Conservation (phyloP, 2,329 filamentous ascomycete species). For the Monilinia laxa region DNA sequence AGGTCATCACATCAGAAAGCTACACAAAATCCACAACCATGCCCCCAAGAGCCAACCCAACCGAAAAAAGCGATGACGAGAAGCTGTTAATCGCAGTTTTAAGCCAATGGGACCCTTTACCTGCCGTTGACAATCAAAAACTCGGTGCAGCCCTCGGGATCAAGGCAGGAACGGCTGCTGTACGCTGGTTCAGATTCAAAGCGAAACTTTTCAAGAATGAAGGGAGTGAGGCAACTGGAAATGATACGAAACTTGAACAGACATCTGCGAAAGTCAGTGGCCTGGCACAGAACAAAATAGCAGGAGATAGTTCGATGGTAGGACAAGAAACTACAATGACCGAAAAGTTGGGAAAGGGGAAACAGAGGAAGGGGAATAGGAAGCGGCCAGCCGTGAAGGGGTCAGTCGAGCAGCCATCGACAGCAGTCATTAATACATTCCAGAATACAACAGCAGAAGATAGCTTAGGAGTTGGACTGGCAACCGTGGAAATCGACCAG, state of each 20-base stretch:
- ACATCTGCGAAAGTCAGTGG: not conserved
- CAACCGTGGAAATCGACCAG: not conserved
- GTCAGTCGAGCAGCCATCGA: not conserved
- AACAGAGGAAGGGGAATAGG: not conserved
- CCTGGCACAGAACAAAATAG: not conserved
- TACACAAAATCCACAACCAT: not conserved
- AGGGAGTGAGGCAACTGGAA: not conserved
- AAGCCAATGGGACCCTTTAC: not conserved
- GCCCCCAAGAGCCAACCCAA: not conserved
- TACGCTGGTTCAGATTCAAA: constrained; percentile 6
- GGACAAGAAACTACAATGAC: not conserved
- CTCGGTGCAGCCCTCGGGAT: not conserved
- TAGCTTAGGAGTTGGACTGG: not conserved
- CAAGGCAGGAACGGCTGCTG: not conserved
- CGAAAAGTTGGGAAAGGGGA: not conserved
- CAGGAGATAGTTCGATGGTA: too few species aligned
- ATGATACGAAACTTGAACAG: not conserved
- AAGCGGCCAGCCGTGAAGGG: not conserved
- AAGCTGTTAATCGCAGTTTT: not conserved
- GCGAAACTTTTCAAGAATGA: not conserved
- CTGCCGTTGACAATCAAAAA: not conserved
- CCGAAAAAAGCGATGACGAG: not conserved
- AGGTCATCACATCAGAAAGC: too few species aligned
- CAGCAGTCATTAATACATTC: not conserved
- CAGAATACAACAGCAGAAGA: not conserved